Evolutionary conservation across 768 basidiomycete genomes (phyloP).

Genomic region (Boletus rubroflammeus): DNA sequence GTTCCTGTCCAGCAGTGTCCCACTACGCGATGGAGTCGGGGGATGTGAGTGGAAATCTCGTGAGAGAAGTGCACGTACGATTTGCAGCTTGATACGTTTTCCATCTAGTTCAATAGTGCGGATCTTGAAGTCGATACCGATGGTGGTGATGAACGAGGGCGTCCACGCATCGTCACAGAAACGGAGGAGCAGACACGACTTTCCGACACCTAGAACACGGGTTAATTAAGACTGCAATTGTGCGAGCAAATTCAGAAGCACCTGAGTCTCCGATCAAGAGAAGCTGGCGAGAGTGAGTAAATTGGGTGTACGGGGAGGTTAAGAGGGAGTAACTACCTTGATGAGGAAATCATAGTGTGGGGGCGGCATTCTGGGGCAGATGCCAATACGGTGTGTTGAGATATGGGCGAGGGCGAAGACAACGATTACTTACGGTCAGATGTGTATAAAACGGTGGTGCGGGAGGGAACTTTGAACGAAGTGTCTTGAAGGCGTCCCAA

Average conservation of each 20-base stretch:
- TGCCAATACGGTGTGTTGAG: background rate
- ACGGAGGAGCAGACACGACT: conserved; percentile 91
- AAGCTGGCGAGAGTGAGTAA: conserved; percentile 47
- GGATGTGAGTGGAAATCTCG: background rate
- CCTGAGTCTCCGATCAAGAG: conserved; percentile 96
- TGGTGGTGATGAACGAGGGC: conserved; percentile 98
- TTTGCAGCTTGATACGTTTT: conserved; percentile 98
- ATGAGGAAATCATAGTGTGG: conserved; percentile 98
- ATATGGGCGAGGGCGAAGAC: background rate
- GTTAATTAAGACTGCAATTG: conserved; percentile 7
- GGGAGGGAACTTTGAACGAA: background rate
- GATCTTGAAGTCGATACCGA: conserved; percentile 99
- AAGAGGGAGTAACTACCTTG: conserved; percentile 51
- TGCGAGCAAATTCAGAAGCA: conserved; percentile 25
- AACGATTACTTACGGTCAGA: background rate
- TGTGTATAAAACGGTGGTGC: background rate
- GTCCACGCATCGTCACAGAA: conserved; percentile 99
- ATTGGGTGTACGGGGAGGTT: conserved; percentile 1
- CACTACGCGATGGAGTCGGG: conserved; percentile 51
- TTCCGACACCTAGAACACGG: conserved; percentile 71
- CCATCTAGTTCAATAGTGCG: conserved; percentile 97
- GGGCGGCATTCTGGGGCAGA: conserved; percentile 59
- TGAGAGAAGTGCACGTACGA: conserved; percentile 51
- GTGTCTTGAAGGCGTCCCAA: background rate
- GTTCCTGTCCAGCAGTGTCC: conserved; percentile 99